Conservation (phyloP, 352 stramenopile species). For the Halophytophthora polymorphica region DNA sequence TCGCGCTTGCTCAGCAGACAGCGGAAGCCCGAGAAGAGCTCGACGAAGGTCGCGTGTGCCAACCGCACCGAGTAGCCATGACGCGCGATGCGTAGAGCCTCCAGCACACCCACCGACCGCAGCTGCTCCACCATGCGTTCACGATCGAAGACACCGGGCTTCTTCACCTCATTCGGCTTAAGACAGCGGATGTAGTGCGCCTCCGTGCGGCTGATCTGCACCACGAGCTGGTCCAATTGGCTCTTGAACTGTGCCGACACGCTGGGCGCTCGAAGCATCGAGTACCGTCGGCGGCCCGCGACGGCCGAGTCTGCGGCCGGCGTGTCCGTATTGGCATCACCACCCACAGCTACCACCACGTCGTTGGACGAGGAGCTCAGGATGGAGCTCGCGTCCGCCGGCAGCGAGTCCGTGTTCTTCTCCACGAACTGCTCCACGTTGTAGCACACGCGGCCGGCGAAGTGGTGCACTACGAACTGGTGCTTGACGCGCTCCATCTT, state of each 20-base stretch:
- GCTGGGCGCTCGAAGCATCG: conserved; percentile 61
- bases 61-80: conserved; percentile 96
- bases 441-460: conserved; percentile 77
- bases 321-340: conserved; percentile 45
- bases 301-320: conserved; percentile 16
- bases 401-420: conserved; percentile 84
- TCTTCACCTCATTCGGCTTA: conserved; percentile 96
- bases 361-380: conserved; percentile 57
- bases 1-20: conserved; percentile 24
- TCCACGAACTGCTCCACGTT: conserved; percentile 79
- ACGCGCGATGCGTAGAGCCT: conserved; percentile 93
- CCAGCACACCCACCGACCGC: conserved; percentile 94
- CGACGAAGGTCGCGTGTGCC: conserved; percentile 89
- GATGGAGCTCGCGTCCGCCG: conserved; percentile 54
- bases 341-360: conserved; percentile 57
- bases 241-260: conserved; percentile 91
- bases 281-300: conserved; percentile 31
- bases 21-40: conserved; percentile 67
- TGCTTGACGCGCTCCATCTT: conserved; percentile 83
- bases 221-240: conserved; percentile 93
- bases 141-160: conserved; percentile 56
- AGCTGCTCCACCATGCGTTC: conserved; percentile 96
- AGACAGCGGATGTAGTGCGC: conserved; percentile 99
- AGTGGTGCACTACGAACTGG: conserved; percentile 83
- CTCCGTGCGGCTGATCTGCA: conserved; percentile 92